Base-by-base conservation (phyloP, 2,329 filamentous ascomycete species). In the Epichloe bromicola region DNA sequence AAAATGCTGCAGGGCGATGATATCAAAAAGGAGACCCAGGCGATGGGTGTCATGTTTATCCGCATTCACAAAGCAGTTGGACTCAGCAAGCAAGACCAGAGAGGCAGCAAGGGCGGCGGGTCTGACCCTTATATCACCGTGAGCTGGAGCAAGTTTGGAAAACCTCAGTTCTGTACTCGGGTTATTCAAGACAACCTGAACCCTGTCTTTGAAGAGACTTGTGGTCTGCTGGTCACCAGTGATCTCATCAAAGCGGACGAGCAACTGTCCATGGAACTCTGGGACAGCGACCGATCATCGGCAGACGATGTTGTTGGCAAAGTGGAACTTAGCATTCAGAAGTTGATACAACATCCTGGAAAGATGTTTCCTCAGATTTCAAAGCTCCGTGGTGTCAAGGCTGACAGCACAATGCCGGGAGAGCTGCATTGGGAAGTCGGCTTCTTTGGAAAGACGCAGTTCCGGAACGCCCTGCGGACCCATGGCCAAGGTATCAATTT, bases 221-320 rank as follows among this genome's bases (percentile, higher is more conserved):
- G 87, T 42, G 89, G 88, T 1, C 74, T 97, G 17, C 72, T 96
- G 15, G 87, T 98, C 5, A 95, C 87, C 0, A 79, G 87, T 0
- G 90, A 96, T 56, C 75, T 95, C 49, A 88, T 97, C 71, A 94
- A 93, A 67, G 91, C 86, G 0, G 85, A 96, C 56, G 93, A 98
- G 69, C 88, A 93, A 62, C 75, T 97, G 4, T 91, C 88, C 10
- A 83, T 97, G 56, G 91, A 97, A 64, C 78, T 97, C 1, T 97
- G 93, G 93, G 93, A 97, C 66, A 95, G 88, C 48, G 93, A 97
- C 65, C 79, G 90, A 44, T 88, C 86, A 40, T 93, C 88, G 10
- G 88, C 91, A 1, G 93, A 97, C 62, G 93, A 97, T 60, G 86
- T 96, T 44, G 89, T 96, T 14, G 93, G 93, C 50, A 96, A 96